Percentiles rank a stretch among this genome's conserved stretches.
Conservation (phyloP, 2,329 filamentous ascomycete species). For the Penicillium sp. region DNA sequence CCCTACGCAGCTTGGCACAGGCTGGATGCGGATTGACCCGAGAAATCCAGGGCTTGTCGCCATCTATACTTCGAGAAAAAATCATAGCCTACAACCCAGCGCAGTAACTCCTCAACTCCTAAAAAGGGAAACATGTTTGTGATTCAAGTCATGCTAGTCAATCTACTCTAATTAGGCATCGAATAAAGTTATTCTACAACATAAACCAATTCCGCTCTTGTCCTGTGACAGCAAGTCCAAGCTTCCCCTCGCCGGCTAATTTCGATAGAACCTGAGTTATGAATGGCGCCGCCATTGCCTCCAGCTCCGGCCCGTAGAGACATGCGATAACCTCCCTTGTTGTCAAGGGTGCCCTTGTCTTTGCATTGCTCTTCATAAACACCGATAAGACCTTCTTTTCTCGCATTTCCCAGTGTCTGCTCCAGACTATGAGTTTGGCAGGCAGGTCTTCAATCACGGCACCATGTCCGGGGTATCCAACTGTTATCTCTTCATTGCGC, state of each 20-base stretch:
- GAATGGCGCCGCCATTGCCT: background rate
- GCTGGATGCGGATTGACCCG: too few species aligned
- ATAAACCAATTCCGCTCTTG: constrained; percentile 6
- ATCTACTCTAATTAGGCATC: background rate
- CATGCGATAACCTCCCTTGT: background rate
- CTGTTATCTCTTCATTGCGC: background rate
- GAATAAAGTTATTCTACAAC: background rate
- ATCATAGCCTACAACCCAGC: background rate
- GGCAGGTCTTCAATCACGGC: constrained; percentile 6
- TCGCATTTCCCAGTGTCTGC: constrained; percentile 2
- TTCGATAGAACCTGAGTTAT: constrained; percentile 3
- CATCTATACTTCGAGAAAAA: background rate
- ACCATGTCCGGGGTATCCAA: constrained; percentile 8
- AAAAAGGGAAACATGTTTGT: too few species aligned
- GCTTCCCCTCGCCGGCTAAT: background rate
- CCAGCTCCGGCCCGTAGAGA: background rate
- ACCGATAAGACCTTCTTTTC: constrained; percentile 1
- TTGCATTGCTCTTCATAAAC: background rate
- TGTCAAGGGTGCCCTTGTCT: background rate
- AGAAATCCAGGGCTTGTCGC: background rate
- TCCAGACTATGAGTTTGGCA: background rate
- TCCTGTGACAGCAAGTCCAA: background rate
- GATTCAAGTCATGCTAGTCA: background rate
- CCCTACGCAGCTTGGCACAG: background rate
- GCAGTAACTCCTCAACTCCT: too few species aligned